Base-by-base conservation (phyloP, 1,139 yeast genomes). In the Blastobotrys buckinghamii region DNA sequence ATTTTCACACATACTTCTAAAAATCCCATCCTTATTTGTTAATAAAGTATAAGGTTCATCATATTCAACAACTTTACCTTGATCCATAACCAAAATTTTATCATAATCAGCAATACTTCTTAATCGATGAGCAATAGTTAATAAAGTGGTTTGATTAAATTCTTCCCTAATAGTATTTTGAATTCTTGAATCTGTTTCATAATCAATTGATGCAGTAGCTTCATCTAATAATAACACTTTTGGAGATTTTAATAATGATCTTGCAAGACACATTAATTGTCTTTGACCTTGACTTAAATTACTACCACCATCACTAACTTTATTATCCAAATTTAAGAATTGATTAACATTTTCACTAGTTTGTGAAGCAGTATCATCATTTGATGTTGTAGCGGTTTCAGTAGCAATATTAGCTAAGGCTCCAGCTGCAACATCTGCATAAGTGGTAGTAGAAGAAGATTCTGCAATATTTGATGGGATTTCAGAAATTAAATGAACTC, bases 201-300 rank as follows among this genome's bases (percentile, higher is more conserved):
- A 89, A 69, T 90, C 97, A 62, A 90, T 89, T 0, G 96, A 88
- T 2, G 96, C 96, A 17, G 97, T 90, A 1, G 97, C 97, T 70
- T 90, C 98, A 65, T 90, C 97, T 56, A 90, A 75, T 56, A 90
- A 72, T 59, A 90, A 80, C 46, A 90, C 82, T 68, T 86, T 88
- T 30, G 97, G 97, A 48, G 82, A 74, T 66, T 84, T 84, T 57
- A 90, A 75, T 55, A 90, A 74, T 0, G 97, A 87, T 65, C 98
- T 77, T 1, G 96, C 96, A 54, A 90, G 75, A 71, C 97, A 92
- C 73, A 90, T 78, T 60, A 90, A 76, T 70, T 90, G 98, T 61
- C 97, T 79, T 69, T 92, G 97, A 57, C 98, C 98, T 68, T 90
- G 97, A 0, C 97, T 90, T 59, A 90, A 75, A 65, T 90, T 90